phyloP scores from a whole-genome alignment of 768 basidiomycete genomes.

The Boletus rubroflammeus region DNA sequence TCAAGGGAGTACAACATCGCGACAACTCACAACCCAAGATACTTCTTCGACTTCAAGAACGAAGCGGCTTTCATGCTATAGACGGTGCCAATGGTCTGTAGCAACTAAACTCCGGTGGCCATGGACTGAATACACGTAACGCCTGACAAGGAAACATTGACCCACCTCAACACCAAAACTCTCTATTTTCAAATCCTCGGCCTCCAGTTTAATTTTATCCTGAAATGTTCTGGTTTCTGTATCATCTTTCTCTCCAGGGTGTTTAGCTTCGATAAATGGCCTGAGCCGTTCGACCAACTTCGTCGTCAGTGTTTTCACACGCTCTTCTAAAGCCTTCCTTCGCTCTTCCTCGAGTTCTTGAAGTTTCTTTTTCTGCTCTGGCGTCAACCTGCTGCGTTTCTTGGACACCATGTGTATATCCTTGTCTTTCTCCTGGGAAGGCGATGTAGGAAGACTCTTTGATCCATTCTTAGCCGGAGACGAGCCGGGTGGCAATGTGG shows the following conservation, averaged over 20 bases:
- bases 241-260: slow-evolving; percentile 77
- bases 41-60: slow-evolving; percentile 87
- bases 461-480: slow-evolving; percentile 19
- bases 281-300: slow-evolving; percentile 84
- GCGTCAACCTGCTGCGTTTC: slow-evolving; percentile 53
- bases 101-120: slow-evolving; percentile 43
- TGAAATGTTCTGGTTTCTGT: slow-evolving; percentile 80
- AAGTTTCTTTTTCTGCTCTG: slow-evolving; percentile 84
- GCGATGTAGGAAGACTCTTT: slow-evolving; percentile 24
- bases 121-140: background rate
- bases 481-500: slow-evolving; percentile 11
- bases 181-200: slow-evolving; percentile 94
- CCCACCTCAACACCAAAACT: slow-evolving; percentile 94
- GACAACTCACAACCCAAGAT: slow-evolving; percentile 76
- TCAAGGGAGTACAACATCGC: slow-evolving; percentile 1
- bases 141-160: slow-evolving; percentile 1
- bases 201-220: slow-evolving; percentile 73
- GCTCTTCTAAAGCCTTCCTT: slow-evolving; percentile 71
- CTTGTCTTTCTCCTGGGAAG: slow-evolving; percentile 37
- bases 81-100: slow-evolving; percentile 87
- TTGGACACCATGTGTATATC: slow-evolving; percentile 28
- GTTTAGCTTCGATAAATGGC: slow-evolving; percentile 87
- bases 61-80: slow-evolving; percentile 93
- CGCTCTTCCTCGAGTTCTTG: slow-evolving; percentile 80
- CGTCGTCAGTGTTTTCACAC: slow-evolving; percentile 67